Evolutionary conservation across 441 rosid species (phyloP), one percentile per base, ranked within the genome.

Genomic region (Pelargonium exstipulatum): DNA sequence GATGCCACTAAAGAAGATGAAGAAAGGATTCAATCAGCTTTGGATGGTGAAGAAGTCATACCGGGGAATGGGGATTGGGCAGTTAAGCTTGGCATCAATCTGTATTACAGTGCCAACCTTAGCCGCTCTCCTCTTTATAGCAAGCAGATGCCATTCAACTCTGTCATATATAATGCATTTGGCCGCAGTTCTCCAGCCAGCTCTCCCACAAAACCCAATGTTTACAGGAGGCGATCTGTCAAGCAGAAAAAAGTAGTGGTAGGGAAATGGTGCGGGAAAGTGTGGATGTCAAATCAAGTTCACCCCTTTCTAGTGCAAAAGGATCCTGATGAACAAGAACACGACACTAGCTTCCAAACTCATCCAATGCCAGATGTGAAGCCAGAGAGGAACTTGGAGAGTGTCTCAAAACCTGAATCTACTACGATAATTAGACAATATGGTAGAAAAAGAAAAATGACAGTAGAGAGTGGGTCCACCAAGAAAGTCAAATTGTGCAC

Each of bases 221-320:
- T 74, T 51, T 74, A 77, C 62, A 86, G 87, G 66, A 83, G 81
- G 83, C 81, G 88, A 76, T 64, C 82, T 48, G 71, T 75, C 68
- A 86, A 76, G 79, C 97, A 77, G 83, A 95, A 77, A 82, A 95
- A 95, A 58, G 87, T 83, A 62, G 98, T 92, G 77, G 99, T 78
- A 2, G 99, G 99, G 42, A 95, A 87, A 85, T 95, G 99, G 99
- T 95, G 99, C 76, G 99, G 99, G 69, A 92, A 83, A 78, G 95
- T 92, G 75, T 95, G 99, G 98, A 95, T 89, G 98, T 95, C 99
- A 70, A 90, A 86, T 86, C 98, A 90, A 86, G 96, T 95, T 74
- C 99, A 95, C 79, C 86, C 93, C 22, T 79, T 89, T 75, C 73
- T 95, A 70, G 74, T 79, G 20, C 81, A 77, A 69, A 72, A 71